Conservation (phyloP, 176 grass and related monocot genomes). For the Chrysopogon serrulatus region DNA sequence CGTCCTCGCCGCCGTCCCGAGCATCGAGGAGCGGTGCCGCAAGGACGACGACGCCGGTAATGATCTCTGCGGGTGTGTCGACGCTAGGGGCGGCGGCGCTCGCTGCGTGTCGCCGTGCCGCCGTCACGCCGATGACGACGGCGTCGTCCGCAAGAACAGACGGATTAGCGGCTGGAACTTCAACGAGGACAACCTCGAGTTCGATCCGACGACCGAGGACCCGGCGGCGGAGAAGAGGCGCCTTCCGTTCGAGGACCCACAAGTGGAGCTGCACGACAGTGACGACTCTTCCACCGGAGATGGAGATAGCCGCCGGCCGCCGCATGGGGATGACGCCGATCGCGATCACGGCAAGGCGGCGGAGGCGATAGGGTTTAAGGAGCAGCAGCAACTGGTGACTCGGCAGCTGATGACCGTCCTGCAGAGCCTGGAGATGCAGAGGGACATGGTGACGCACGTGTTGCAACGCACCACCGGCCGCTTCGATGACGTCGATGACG, state of each 20-base stretch:
- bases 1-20: conserved; percentile 56
- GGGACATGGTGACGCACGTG: conserved; percentile 53
- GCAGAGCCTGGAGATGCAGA: conserved; percentile 65
- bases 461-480: conserved; percentile 28
- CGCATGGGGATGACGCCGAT: neutral
- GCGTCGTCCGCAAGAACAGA: conserved; percentile 33
- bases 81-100: neutral
- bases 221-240: neutral
- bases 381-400: conserved; percentile 28
- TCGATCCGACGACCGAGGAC: conserved; percentile 21
- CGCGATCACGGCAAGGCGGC: neutral
- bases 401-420: conserved; percentile 68
- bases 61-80: conserved; percentile 7
- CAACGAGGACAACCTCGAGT: conserved; percentile 47
- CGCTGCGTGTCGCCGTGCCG: conserved; percentile 30
- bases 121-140: neutral
- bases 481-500: neutral
- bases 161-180: conserved; percentile 93
- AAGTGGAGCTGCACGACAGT: neutral
- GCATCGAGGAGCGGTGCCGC: conserved; percentile 54
- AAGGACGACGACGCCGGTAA: neutral
- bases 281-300: neutral
- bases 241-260: neutral
- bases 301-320: neutral
- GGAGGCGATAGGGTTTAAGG: neutral